Conservation (phyloP, 495 filamentous ascomycete genomes). For the Lasiosphaeris hirsuta region DNA sequence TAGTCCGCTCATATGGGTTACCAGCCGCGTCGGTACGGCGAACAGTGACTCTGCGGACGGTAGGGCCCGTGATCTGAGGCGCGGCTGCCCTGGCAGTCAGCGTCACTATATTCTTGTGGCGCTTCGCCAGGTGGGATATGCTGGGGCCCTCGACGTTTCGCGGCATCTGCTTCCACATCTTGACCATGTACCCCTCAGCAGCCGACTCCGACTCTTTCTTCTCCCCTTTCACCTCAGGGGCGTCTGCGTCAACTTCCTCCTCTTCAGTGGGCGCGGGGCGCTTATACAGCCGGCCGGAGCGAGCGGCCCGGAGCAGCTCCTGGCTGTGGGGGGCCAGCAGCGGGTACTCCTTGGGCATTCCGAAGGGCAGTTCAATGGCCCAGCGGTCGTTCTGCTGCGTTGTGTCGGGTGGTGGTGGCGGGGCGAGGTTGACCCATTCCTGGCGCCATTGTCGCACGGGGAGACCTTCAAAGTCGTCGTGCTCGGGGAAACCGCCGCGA, state of each 20-base stretch:
- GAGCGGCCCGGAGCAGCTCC: slow-evolving; percentile 78
- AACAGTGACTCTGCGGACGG: slow-evolving; percentile 70
- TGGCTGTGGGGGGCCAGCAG: slow-evolving; percentile 75
- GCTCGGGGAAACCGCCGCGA: slow-evolving; percentile 71
- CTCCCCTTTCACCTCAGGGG: slow-evolving; percentile 42
- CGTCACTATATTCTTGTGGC: slow-evolving; percentile 65
- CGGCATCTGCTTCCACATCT: slow-evolving; percentile 75
- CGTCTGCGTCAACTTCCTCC: slow-evolving; percentile 47
- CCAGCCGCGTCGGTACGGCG: slow-evolving; percentile 72
- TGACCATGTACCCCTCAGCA: slow-evolving; percentile 62
- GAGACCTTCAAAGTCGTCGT: slow-evolving; percentile 90
- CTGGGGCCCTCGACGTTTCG: slow-evolving; percentile 72
- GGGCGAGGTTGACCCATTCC: slow-evolving; percentile 65
- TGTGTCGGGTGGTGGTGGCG: slow-evolving; percentile 56
- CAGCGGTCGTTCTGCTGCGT: slow-evolving; percentile 49
- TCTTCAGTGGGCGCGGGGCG: slow-evolving; percentile 49
- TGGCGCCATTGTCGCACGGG: slow-evolving; percentile 90
- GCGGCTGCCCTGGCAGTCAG: slow-evolving; percentile 42
- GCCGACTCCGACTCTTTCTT: slow-evolving; percentile 48
- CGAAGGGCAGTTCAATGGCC: slow-evolving; percentile 58
- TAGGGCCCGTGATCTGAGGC: slow-evolving; percentile 43
- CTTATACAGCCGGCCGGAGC: slow-evolving; percentile 69
- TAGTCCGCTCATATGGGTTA: slow-evolving; percentile 75
- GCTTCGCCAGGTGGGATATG: slow-evolving; percentile 80
- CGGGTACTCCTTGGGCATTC: slow-evolving; percentile 84